Evolutionary conservation across 371 early-diverging fungal species (phyloP), one percentile per base, ranked within the genome.

Genomic region (Funneliformis caledonium): DNA sequence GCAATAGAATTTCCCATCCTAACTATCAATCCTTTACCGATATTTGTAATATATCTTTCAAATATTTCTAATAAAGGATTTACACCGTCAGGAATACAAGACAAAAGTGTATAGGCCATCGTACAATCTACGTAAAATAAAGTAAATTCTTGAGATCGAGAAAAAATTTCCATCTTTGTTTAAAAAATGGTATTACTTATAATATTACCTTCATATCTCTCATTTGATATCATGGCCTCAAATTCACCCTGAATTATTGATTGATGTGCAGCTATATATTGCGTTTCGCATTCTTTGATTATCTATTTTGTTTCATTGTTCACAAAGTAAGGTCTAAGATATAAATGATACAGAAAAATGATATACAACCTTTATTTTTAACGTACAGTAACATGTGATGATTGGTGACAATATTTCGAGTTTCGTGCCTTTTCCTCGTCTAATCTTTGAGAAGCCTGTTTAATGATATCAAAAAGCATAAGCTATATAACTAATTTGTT

Each of bases 221-320:
- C 94, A 43, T 89, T 83, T 14, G 86, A 86, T 45, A 95, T 81
- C 94, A 95, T 94, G 43, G 67, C 83, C 69, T 88, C 89, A 84
- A 95, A 94, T 76, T 94, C 94, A 43, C 89, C 85, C 52, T 93
- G 88, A 56, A 95, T 92, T 26, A 87, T 85, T 37, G 85, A 83
- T 81, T 89, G 88, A 83, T 95, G 93, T 4, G 89, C 92, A 0
- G 91, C 82, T 52, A 95, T 90, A 76, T 92, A 95, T 82, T 94
- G 93, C 0, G 89, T 87, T 81, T 93, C 94, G 83, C 92, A 94
- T 81, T 94, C 95, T 82, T 89, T 90, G 45, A 92, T 88, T 59
- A 93, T 76, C 90, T 90, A 82, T 45, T 42, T 61, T 48, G 12
- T 31, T 50, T 8, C 7, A 42, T 19, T 14, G 33, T 12, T 50